Evolutionary conservation across 495 filamentous ascomycete species (phyloP).

Genomic region (Cercophora sp.): DNA sequence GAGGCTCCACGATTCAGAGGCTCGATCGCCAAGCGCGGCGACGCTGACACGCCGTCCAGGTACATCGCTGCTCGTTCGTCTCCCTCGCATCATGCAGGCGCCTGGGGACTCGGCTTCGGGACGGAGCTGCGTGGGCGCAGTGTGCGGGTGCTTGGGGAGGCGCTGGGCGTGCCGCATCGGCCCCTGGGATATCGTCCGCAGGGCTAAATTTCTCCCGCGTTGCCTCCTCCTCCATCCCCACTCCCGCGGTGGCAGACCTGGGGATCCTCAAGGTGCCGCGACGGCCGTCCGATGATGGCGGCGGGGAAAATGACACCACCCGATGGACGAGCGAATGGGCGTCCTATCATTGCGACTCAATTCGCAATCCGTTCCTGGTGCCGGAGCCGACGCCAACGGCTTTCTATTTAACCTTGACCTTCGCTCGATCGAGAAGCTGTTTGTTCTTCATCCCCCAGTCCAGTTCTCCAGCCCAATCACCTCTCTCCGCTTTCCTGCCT

Average conservation of each 20-base stretch:
- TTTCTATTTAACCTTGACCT: slow-evolving; percentile 15
- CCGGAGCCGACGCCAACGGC: too few species aligned
- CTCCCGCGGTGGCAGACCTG: slow-evolving; percentile 15
- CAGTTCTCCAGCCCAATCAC: slow-evolving; percentile 6
- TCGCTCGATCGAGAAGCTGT: slow-evolving; percentile 1
- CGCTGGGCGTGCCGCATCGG: background rate
- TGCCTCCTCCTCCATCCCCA: slow-evolving; percentile 8
- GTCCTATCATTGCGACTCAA: slow-evolving; percentile 25
- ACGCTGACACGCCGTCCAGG: background rate
- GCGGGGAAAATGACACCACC: slow-evolving; percentile 33
- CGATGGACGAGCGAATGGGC: slow-evolving; percentile 1
- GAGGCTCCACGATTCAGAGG: background rate
- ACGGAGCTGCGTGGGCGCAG: background rate
- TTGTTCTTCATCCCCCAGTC: background rate
- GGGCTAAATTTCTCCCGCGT: slow-evolving; percentile 38
- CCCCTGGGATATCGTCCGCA: slow-evolving; percentile 10
- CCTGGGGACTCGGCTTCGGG: slow-evolving; percentile 6
- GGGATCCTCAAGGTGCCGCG: slow-evolving; percentile 29
- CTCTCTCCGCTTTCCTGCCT: background rate
- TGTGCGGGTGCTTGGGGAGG: background rate
- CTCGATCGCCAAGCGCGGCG: background rate
- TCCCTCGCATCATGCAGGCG: slow-evolving; percentile 5
- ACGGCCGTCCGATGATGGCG: slow-evolving; percentile 24
- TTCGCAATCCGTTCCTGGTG: too few species aligned
- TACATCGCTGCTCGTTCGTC: background rate